Evolutionary conservation across 139 green algal species (phyloP), one percentile per base, ranked within the genome.

Genomic region (Micromonas commoda): DNA sequence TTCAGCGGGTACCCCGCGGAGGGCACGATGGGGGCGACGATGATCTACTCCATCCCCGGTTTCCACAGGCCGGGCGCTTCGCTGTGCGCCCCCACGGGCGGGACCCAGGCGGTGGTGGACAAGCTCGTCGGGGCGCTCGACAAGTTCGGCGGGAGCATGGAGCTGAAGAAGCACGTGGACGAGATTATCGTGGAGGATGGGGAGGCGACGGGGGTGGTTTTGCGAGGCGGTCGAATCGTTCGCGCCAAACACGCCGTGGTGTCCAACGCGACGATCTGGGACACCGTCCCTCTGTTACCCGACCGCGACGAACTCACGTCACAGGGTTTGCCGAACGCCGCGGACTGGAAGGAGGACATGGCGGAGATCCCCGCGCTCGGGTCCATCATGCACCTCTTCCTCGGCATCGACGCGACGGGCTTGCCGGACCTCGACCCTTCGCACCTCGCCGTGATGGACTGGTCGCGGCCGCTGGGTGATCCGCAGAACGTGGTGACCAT

Each of bases 201-300:
- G 1, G 82, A 84, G 1, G 57, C 79, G 23, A 64, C 54, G 21
- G 75, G 77, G 45, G 77, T 81, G 66, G 45, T 65, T 21, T 45
- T 81, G 24, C 39, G 31, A 3, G 34, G 45, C 33, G 77, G 77
- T 5, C 34, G 45, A 21, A 37, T 76, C 24, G 54, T 81, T 2
- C 37, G 51, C 19, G 71, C 71, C 16, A 77, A 64, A n/a, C 33
- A 64, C 28, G 71, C 71, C 0, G 93, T 97, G 33, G 84, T 97
- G 19, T 89, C 81, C 79, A 97, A 97, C 73, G 93, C 93, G 26
- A 88, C 80, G 16, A 81, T 92, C n/a, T 96, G 91, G 91, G 90
- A 94, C 77, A 96, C 90, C 2, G 79, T 79, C 6, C 33, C 82
- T 65, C 83, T 93, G 80, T 79, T 93, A 38, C 71, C 71, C 1